Base-by-base conservation (phyloP, 257 asterid genomes). In the Solanum raphanifolium region DNA sequence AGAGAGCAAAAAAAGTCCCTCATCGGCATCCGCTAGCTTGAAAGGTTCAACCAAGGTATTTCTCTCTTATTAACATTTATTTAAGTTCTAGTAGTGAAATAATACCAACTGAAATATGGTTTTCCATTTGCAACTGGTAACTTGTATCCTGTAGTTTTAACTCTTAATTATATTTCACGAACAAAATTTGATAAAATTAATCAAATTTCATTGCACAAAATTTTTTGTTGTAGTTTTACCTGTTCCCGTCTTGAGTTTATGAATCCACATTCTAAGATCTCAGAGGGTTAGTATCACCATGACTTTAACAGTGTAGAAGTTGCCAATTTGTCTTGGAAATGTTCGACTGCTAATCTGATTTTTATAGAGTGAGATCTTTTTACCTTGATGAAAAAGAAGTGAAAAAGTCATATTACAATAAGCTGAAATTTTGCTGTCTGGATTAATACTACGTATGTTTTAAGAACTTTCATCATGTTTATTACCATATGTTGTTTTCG, bases 1-100 rank as follows among this genome's bases (percentile, higher is more conserved):
- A 91, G 83, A 29, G 25, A 91, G 93, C 93, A 94, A 90, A 79
- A 86, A 84, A 75, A 83, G 88, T 71, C 78, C 83, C 79, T 88
- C 95, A 60, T 91, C 95, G 16, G 88, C 92, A 48, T 87, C 96
- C 83, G 95, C 90, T 83, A 92, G 93, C 85, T 89, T 94, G 36
- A 95, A 92, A 93, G 91, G 95, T 86, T 92, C 95, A 86, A 38
- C 91, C 38, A 95, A 95, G 98, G 99, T 97, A 92, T 68, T 71
- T 15, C 23, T 31, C 38, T 89, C 75, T 72, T 25, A 16, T 60
- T 83, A 31, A 21, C 5, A 29, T 71, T 41, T 38, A 31, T 15
- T 8, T 13, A 13, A 29, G 31, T 23, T 69, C 52, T 72, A 46
- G 43, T 12, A 86, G 83, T 48, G 85, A 31, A 82, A 1, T 31